phyloP scores from a whole-genome alignment of 768 basidiomycete species.

The Flagelloscypha sp. region DNA sequence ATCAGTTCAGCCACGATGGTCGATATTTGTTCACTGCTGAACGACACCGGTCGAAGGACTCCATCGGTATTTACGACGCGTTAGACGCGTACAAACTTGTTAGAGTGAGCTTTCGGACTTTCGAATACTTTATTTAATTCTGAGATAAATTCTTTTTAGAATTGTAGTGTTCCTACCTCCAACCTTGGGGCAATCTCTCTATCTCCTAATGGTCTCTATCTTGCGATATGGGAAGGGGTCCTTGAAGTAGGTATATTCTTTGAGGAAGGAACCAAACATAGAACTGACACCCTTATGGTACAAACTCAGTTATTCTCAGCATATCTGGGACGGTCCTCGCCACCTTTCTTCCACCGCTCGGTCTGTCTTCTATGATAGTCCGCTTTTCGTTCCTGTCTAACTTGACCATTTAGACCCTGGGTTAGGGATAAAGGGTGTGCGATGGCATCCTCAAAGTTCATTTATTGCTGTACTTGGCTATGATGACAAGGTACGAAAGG shows the following conservation, averaged over 20 bases:
- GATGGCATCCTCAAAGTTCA: slow-evolving; percentile 83
- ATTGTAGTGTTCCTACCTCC: slow-evolving; percentile 73
- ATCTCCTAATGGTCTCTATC: slow-evolving; percentile 67
- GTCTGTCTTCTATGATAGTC: no score
- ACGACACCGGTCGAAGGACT: slow-evolving; percentile 84
- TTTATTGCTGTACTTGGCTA: slow-evolving; percentile 81
- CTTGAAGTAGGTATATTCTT: slow-evolving; percentile 52
- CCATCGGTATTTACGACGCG: slow-evolving; percentile 76
- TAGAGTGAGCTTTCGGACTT: slow-evolving; percentile 39
- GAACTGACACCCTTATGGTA: slow-evolving; percentile 38
- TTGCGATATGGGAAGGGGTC: slow-evolving; percentile 80
- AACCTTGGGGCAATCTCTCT: slow-evolving; percentile 63
- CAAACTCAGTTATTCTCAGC: slow-evolving; percentile 62
- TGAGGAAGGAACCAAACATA: not conserved
- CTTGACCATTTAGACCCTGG: slow-evolving; percentile 84
- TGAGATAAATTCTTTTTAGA: slow-evolving; percentile 36
- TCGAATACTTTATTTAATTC: not conserved
- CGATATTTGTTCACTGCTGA: slow-evolving; percentile 83
- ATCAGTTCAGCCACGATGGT: slow-evolving; percentile 71
- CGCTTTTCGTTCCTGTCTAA: no score
- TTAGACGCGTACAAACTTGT: slow-evolving; percentile 61
- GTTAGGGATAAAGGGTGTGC: slow-evolving; percentile 68
- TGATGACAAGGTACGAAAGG: slow-evolving; percentile 73
- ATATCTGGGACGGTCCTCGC: slow-evolving; percentile 57
- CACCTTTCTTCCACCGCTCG: slow-evolving; percentile 59